Evolutionary conservation across 345 rosid genomes (phyloP), one percentile per base, ranked within the genome.

Genomic region (Rhodomyrtus tomentosa): DNA sequence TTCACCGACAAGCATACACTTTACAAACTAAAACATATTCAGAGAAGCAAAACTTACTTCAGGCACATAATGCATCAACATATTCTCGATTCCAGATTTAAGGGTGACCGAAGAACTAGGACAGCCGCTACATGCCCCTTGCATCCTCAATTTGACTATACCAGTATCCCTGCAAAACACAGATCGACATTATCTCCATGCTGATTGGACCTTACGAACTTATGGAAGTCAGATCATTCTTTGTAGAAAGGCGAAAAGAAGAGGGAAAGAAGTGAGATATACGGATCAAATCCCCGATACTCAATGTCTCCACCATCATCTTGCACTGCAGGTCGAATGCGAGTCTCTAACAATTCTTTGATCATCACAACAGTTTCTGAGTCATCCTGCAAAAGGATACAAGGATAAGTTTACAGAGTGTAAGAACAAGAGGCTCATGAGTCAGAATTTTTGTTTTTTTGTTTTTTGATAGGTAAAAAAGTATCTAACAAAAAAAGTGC

Each of bases 41-140:
- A 50, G 54, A 55, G 48, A 25, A 82, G 16, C 32, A 49, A 18
- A 51, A 50, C 85, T 88, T 94, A 97, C 99, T 95, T 97, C 99
- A 14, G 99, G 92, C 49, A 97, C 93, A 85, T 97, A 97, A 89
- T 97, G 99, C 99, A 97, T 97, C 84, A 97, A 89, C 99, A 97
- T 97, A 90, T 95, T 97, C 83, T 97, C 99, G 54, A 97, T 97
- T 83, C 99, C 99, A 82, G 99, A 97, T 92, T 97, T 97, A 91
- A 97, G 86, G 81, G 99, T 97, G 86, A 97, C 99, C 29, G 99
- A 92, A 81, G 99, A 97, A 88, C 98, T 97, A 29, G 99, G 99
- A 89, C 99, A 97, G 85, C 99, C 99, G 62, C 99, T 97, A 89
- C 99, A 97, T 50, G 99, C 98, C 88, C 99, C 98, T 91, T 97